These are phyloP conservation scores for Malus fusca DNA, from an alignment of 306 rosid species.

Conservation along the genomic window DNA sequence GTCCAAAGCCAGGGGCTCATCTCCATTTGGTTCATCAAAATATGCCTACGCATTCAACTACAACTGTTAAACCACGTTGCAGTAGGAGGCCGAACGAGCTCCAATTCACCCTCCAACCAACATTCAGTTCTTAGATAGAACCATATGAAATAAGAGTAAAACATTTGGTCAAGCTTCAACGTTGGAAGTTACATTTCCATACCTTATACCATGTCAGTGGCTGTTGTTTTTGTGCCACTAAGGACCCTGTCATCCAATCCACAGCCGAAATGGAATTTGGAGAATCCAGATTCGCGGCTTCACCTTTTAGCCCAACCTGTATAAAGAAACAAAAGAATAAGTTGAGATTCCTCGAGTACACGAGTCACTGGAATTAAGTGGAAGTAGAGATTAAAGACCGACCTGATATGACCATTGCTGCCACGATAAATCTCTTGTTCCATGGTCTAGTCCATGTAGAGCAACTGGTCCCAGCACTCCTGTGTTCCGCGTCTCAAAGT, in stretches of 20 bases:
- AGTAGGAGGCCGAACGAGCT: background rate
- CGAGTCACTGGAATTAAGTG: background rate
- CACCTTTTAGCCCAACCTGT: conserved; percentile 53
- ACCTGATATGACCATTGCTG: conserved; percentile 98
- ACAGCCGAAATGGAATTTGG: conserved; percentile 37
- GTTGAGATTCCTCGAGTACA: background rate
- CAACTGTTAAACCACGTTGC: background rate
- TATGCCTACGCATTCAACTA: conserved; percentile 35
- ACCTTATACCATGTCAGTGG: conserved; percentile 70
- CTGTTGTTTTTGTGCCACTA: conserved; percentile 26
- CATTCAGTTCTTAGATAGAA: background rate
- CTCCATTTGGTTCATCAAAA: conserved; percentile 56
- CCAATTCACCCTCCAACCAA: background rate
- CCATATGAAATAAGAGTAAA: background rate
- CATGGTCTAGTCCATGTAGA: conserved; percentile 53
- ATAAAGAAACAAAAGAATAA: background rate
- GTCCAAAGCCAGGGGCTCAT: conserved; percentile 80
- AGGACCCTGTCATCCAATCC: conserved; percentile 47
- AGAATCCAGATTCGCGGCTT: conserved; percentile 37
- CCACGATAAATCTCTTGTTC: conserved; percentile 59
- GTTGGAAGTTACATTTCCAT: background rate
- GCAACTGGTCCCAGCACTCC: conserved; percentile 80
- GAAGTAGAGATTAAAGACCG: background rate
- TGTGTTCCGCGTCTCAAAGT: conserved; percentile 57
- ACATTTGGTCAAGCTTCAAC: background rate